These are phyloP conservation scores for Postia placenta DNA, from an alignment of 768 basidiomycete genomes.

Conservation along the genomic window DNA sequence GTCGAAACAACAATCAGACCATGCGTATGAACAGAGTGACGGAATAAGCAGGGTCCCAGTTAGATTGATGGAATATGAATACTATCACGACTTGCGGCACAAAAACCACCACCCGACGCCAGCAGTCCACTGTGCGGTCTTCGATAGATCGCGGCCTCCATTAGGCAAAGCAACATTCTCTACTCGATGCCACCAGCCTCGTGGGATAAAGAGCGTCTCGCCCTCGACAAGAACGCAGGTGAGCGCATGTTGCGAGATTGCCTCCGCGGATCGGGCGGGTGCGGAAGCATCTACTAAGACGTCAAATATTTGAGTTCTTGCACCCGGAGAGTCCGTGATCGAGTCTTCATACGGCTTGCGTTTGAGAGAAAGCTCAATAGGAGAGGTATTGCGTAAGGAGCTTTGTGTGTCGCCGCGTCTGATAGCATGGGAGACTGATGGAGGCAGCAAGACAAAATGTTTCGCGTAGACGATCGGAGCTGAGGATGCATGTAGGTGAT, in stretches of 20 bases:
- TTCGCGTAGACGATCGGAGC: constrained; percentile 12
- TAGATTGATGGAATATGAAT: too few relatives aligned
- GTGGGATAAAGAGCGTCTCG: constrained; percentile 20
- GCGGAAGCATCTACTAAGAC: constrained; percentile 3
- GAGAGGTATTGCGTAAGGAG: constrained; percentile 13
- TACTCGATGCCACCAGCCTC: constrained; percentile 23
- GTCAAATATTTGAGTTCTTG: too few relatives aligned
- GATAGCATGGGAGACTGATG: constrained; percentile 8
- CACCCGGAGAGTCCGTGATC: too few relatives aligned
- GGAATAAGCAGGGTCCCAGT: too few relatives aligned
- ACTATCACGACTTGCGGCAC: constrained; percentile 5
- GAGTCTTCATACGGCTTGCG: too few relatives aligned
- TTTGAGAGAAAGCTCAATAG: constrained; percentile 9
- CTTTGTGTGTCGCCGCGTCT: not conserved
- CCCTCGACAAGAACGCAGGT: constrained; percentile 18
- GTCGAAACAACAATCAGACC: too few relatives aligned
- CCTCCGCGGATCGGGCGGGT: constrained; percentile 4
- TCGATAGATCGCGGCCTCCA: not conserved
- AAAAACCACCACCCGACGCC: constrained; percentile 24
- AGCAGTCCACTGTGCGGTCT: constrained; percentile 15
- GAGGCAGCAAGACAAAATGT: constrained; percentile 18
- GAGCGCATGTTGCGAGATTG: constrained; percentile 8
- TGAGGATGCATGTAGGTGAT: constrained; percentile 17
- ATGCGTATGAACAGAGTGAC: too few relatives aligned
- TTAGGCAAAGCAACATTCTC: constrained; percentile 16